These are phyloP conservation scores for Botrytis elliptica DNA, from an alignment of 2,329 filamentous ascomycete species.

Conservation along the genomic window DNA sequence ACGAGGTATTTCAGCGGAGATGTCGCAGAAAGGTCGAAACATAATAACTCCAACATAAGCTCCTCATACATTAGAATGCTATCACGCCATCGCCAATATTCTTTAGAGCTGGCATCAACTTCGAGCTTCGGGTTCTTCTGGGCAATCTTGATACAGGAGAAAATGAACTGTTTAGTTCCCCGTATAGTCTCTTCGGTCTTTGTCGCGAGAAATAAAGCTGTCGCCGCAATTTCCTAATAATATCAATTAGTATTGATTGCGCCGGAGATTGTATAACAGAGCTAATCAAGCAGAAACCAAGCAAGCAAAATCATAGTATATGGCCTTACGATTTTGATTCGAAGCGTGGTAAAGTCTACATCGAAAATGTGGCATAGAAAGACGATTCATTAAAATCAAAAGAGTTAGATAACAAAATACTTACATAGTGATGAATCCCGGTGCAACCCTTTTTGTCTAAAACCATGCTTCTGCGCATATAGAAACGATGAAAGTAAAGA, in stretches of 20 bases:
- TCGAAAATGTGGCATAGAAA: background rate
- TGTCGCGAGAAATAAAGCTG: constrained; percentile 87
- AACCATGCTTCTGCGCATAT: constrained; percentile 84
- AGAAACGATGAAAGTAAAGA: constrained; percentile 94
- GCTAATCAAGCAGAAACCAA: background rate
- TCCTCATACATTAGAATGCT: constrained; percentile 92
- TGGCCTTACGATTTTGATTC: background rate
- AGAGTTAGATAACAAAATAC: constrained; percentile 37
- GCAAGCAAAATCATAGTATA: background rate
- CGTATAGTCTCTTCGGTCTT: constrained; percentile 97
- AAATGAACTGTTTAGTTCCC: constrained; percentile 92
- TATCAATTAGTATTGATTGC: constrained; percentile 11
- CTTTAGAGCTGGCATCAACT: constrained; percentile 95
- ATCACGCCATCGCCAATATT: constrained; percentile 97
- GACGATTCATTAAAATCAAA: background rate
- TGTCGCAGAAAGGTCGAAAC: constrained; percentile 89
- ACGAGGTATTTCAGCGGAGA: constrained; percentile 85
- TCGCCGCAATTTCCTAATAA: constrained; percentile 75
- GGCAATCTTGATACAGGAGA: constrained; percentile 89
- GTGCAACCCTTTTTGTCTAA: constrained; percentile 56
- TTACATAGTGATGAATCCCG: constrained; percentile 86
- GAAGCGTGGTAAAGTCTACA: constrained; percentile 24
- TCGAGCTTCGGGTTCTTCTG: constrained; percentile 89
- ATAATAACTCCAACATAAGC: constrained; percentile 83
- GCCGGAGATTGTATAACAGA: background rate